A percentile compares a stretch with the other conserved stretches of the same genome.
phyloP scores from a whole-genome alignment of 1,284 basidiomycete genomes.

The Chalciporus piperatoides region DNA sequence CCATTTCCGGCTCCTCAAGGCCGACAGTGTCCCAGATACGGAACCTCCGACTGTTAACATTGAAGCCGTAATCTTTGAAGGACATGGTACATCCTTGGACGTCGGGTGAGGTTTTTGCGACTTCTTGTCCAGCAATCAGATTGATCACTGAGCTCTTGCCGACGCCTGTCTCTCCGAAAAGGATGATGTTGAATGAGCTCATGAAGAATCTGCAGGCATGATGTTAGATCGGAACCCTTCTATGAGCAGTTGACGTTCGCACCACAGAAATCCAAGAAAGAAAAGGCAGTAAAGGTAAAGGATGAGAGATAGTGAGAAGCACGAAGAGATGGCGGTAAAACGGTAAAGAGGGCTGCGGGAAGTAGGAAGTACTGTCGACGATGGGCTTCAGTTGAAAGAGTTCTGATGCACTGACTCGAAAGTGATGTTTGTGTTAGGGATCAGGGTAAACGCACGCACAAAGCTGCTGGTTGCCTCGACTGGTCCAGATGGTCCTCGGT shows the following conservation, averaged over 20 bases:
- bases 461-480: conserved; percentile 17
- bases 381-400: conserved; percentile 1
- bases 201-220: conserved; percentile 15
- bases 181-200: conserved; percentile 28
- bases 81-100: conserved; percentile 30
- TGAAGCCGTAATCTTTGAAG: conserved; percentile 25
- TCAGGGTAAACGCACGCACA: not conserved
- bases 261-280: conserved; percentile 11
- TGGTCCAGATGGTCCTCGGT: conserved; percentile 22
- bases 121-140: conserved; percentile 26
- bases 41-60: conserved; percentile 11
- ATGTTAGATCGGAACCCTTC: conserved; percentile 19
- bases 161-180: conserved; percentile 33
- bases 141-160: conserved; percentile 36
- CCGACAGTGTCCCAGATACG: conserved; percentile 41
- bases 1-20: conserved; percentile 34
- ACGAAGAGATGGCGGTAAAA: not conserved
- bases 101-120: conserved; percentile 28
- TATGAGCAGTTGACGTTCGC: conserved; percentile 5
- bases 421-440: conserved; percentile 20
- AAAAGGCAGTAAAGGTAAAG: not conserved
- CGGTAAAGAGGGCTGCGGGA: not conserved
- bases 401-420: not conserved
- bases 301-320: not conserved
- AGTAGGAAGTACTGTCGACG: not conserved